Base-by-base conservation (phyloP, 208 protist genomes). In the Tritrichomonas foetus region DNA sequence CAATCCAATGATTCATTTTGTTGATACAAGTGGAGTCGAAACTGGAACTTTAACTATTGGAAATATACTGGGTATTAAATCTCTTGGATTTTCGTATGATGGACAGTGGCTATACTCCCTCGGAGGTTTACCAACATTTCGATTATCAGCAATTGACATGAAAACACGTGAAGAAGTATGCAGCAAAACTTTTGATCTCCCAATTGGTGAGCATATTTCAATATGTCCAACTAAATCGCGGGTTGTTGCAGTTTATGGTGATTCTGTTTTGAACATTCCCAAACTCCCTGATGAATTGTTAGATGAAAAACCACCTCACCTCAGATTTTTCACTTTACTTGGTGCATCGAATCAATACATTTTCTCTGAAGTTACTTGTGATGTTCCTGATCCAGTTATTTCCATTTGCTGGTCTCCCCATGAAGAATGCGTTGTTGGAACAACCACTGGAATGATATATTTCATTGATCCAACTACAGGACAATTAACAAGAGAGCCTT, bases 41-140 rank as follows among this genome's bases (percentile, higher is more conserved):
- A 89, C 47, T 20, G 47, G 78, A 5, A 41, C 78, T 39, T 20
- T 89, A 39, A 53, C 47, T 33, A 36, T 89, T 27, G 5, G n/a
- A 22, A 47, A 49, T 53, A 39, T 47, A 22, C 9, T 61, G 0
- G 78, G 78, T 39, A 27, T 89, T 27, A 57, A 89, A 27, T 53
- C 41, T 1, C 47, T 89, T 27, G 78, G 44, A 53, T 89, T 89
- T 57, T 57, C 78, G 16, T 89, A 57, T 47, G 78, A 89, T 57
- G 78, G 78, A 57, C 47, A 89, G 16, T 89, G 78, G 78, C 78
- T 89, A 33, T 89, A 57, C 41, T 89, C 78, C 8, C 78, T 89
- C 20, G 78, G 78, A 14, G 47, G 78, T 2, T n/a, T 61, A 39
- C 78, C 78, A 57, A 89, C 78, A 11, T 89, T 89, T 47, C 78